Evolutionary conservation across 1,139 yeast genomes (phyloP).

Genomic region (Blastobotrys illinoisensis): DNA sequence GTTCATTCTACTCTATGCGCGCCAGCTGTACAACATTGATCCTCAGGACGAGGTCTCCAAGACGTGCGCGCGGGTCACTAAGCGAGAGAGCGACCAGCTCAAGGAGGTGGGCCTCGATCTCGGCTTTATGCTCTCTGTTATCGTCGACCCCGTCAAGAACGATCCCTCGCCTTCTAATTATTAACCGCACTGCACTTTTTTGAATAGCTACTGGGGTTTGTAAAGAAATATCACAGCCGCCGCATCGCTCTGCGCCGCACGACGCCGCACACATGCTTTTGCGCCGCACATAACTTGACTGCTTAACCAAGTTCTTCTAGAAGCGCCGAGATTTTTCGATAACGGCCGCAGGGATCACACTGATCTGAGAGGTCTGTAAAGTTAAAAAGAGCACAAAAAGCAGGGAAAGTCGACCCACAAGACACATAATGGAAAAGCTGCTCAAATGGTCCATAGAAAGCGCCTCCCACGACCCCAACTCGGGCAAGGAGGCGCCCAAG

Average conservation of each 20-base stretch:
- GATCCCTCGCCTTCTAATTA: not conserved
- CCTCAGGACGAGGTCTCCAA: constrained; percentile 43
- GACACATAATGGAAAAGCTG: constrained; percentile 66
- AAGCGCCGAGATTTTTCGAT: not conserved
- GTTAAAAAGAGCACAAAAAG: not conserved
- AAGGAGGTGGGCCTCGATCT: constrained; percentile 68
- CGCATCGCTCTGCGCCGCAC: too few relatives aligned
- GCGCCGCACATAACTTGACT: not conserved
- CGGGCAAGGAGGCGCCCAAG: constrained; percentile 22
- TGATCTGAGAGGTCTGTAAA: not conserved
- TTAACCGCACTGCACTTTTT: not conserved
- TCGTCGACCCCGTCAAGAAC: constrained; percentile 1
- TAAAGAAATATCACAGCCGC: too few relatives aligned
- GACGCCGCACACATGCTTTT: not conserved
- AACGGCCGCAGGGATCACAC: not conserved
- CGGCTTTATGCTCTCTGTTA: constrained; percentile 39
- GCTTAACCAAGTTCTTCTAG: not conserved
- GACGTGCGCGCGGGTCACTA: constrained; percentile 49
- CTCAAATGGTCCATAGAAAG: constrained; percentile 81
- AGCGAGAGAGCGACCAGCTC: constrained; percentile 57
- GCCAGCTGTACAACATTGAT: constrained; percentile 64
- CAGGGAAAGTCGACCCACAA: not conserved
- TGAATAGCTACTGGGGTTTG: too few relatives aligned
- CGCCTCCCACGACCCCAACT: constrained; percentile 21
- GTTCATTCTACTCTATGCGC: constrained; percentile 55